These are phyloP conservation scores for Eutrema yunnanense DNA, from an alignment of 345 rosid species.

Conservation along the genomic window DNA sequence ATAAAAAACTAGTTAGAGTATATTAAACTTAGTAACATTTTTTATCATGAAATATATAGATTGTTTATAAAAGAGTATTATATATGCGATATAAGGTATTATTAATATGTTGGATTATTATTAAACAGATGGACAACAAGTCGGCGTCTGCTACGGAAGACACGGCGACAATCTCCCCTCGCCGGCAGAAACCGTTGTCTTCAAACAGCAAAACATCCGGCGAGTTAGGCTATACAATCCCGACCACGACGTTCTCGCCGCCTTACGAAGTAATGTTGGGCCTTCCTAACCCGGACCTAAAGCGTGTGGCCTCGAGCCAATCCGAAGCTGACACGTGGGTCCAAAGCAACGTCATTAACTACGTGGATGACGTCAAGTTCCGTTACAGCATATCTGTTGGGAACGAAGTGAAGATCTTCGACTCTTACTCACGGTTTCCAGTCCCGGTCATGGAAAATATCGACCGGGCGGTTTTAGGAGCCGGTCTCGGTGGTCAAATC, in stretches of 20 bases:
- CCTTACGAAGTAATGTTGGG: conserved; percentile 49
- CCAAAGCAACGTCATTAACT: conserved; percentile 33
- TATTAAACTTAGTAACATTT: too few relatives aligned
- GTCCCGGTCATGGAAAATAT: conserved; percentile 34
- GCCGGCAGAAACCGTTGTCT: conserved; percentile 18
- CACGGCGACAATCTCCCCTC: conserved; percentile 23
- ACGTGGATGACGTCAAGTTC: conserved; percentile 34
- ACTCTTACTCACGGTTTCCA: conserved; percentile 18
- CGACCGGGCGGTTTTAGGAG: conserved; percentile 10
- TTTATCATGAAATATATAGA: too few relatives aligned
- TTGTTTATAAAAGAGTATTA: too few relatives aligned
- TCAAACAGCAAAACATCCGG: conserved; percentile 18
- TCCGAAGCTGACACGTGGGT: conserved; percentile 45
- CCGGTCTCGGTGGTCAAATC: conserved; percentile 23
- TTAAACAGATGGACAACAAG: conserved; percentile 32
- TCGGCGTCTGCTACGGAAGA: conserved; percentile 37
- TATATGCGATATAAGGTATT: too few relatives aligned
- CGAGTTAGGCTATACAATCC: conserved; percentile 33
- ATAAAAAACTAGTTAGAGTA: too few relatives aligned
- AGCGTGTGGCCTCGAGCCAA: conserved; percentile 35
- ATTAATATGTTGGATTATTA: background rate
- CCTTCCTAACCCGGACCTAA: conserved; percentile 35
- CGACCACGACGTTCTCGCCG: conserved; percentile 1
- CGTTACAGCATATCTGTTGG: conserved; percentile 50
- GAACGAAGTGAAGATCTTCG: conserved; percentile 39